Evolutionary conservation across 2,329 filamentous ascomycete genomes (phyloP).

Genomic region (Graphilbum ipis-grandicollis): DNA sequence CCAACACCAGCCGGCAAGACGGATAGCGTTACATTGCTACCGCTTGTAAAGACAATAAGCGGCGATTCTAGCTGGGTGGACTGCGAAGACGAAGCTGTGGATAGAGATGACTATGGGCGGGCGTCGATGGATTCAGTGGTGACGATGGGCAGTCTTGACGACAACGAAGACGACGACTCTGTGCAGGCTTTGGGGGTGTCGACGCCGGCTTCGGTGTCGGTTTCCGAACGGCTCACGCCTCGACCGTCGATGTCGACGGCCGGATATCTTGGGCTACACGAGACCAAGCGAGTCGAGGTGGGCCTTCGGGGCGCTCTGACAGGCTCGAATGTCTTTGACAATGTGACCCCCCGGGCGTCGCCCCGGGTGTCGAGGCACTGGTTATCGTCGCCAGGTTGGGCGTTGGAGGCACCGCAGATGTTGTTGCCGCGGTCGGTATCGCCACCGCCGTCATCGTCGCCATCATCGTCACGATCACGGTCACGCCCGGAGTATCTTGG

Average conservation of each 20-base stretch:
- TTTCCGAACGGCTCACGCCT: no score
- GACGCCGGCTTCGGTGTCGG: no score
- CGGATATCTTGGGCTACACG: constrained; percentile 15
- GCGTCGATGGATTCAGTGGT: constrained; percentile 7
- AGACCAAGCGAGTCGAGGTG: constrained; percentile 11
- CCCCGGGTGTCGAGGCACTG: not conserved
- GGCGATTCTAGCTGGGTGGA: constrained; percentile 10
- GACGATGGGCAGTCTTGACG: constrained; percentile 1
- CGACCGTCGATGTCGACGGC: constrained; percentile 12
- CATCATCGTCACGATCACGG: no score
- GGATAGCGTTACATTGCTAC: not conserved
- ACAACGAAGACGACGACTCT: not conserved
- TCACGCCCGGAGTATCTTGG: no score
- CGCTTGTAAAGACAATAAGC: not conserved
- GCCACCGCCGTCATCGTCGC: no score
- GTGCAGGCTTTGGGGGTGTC: no score
- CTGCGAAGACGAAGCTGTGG: not conserved
- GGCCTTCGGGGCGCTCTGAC: constrained; percentile 15
- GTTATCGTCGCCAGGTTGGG: not conserved
- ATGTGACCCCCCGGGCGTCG: not conserved
- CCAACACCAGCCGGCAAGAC: no score
- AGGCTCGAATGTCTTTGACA: constrained; percentile 11
- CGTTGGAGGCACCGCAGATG: not conserved
- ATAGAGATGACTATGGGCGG: not conserved
- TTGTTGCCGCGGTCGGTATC: no score